Evolutionary conservation across 352 stramenopile genomes (phyloP), one percentile per base, ranked within the genome.

Genomic region (Phytophthora vignae): DNA sequence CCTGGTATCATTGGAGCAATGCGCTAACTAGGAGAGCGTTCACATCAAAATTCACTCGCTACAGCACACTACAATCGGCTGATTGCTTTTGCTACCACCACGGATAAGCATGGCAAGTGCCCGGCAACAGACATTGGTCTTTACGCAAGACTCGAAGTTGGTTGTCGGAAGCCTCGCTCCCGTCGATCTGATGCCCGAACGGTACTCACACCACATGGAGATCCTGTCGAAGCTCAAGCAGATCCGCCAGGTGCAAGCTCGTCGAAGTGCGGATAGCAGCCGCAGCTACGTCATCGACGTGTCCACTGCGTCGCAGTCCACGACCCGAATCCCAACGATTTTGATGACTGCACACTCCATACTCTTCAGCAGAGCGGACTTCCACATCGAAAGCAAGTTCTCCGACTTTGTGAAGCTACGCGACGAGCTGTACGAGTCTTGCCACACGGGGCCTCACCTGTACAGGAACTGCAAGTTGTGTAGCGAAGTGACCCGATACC

Each of bases 341-440:
- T 52, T 76, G 29, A 74, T 69, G 25, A 36, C 27, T 31, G 7
- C 9, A 5, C 31, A 69, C n/a, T 50, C 46, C 3, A 9, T 19
- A 19, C 63, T 73, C n/a, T 76, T 73, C 36, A 62, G 36, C 22
- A 44, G 38, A 14, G 55, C 73, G 1, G 73, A 77, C 11, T 27
- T 60, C 49, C 64, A 72, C 33, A 50, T 66, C 11, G 69, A 77
- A 57, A 67, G 64, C 40, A 36, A 49, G 14, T 77, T 90, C 11
- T 53, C 63, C 4, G 73, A 90, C 33, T 69, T 90, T 25, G 67
- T 78, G 11, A 59, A 69, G 54, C 65, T 90, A 11, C 82, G 82
- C 0, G 68, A 85, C 55, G 63, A 79, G 44, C 54, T 81, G 29
- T 84, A 76, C 56, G 60, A 78, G 12, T 66, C 60, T 56, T 72